Conservation (phyloP, 2,329 filamentous ascomycete species). For the Lasiodiplodia gonubiensis region DNA sequence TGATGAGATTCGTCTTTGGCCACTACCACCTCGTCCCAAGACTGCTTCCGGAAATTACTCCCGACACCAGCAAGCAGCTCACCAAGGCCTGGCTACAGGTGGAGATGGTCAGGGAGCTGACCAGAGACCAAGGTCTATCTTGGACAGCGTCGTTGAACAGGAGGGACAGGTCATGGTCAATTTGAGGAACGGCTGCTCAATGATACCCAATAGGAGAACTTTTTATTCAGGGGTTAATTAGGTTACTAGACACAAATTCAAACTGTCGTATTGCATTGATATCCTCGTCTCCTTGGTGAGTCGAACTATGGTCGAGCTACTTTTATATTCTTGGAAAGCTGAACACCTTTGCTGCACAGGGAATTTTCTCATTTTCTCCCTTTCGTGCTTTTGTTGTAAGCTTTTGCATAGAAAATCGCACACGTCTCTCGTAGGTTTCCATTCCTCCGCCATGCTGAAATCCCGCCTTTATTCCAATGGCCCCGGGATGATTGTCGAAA, state of each 20-base stretch:
- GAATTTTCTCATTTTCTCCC: background rate
- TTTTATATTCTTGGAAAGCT: background rate
- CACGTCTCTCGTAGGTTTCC: background rate
- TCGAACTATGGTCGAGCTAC: background rate
- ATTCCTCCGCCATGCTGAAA: background rate
- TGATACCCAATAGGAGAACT: constrained; percentile 12
- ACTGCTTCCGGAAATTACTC: constrained; percentile 3
- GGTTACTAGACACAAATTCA: background rate
- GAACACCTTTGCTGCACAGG: background rate
- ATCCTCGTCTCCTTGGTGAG: background rate
- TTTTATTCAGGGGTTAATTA: background rate
- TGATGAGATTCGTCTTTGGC: constrained; percentile 40
- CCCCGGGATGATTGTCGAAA: background rate
- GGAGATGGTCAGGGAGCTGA: constrained; percentile 22
- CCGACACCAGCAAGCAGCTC: constrained; percentile 22
- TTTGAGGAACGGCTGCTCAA: background rate
- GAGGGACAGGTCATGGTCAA: constrained; percentile 21
- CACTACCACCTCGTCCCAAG: constrained; percentile 19
- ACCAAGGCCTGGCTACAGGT: constrained; percentile 26
- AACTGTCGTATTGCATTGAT: background rate
- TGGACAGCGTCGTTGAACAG: constrained; percentile 18
- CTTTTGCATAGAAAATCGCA: too few species aligned
- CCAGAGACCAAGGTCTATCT: constrained; percentile 5
- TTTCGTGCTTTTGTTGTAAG: too few species aligned
- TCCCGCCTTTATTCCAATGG: background rate